phyloP scores from a whole-genome alignment of 83 land plant genomes.

The Thuja plicata region DNA sequence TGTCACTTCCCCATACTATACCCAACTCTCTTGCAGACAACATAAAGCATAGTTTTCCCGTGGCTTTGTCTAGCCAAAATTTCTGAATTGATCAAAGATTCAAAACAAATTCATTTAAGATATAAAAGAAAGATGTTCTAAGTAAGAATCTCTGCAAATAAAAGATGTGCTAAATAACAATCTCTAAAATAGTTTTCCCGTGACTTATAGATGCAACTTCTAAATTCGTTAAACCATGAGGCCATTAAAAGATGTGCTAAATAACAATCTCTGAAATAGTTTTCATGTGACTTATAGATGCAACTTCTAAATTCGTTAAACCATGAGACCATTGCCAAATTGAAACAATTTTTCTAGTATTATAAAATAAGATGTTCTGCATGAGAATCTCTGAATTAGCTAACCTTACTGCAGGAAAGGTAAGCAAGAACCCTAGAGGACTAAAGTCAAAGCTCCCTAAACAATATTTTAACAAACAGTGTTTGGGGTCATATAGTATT shows the following conservation, averaged over 20 bases:
- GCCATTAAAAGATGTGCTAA: background rate
- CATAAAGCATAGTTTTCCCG: background rate
- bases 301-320: too few relatives aligned
- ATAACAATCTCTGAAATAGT: too few relatives aligned
- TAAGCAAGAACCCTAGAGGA: background rate
- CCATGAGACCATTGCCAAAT: background rate
- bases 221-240: background rate
- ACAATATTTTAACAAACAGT: too few relatives aligned
- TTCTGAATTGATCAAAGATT: background rate
- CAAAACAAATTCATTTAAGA: background rate
- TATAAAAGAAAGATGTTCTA: background rate
- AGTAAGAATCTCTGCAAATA: too few relatives aligned
- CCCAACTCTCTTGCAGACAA: slow-evolving; percentile 2
- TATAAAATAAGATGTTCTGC: background rate
- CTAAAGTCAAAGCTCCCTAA: background rate
- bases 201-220: too few relatives aligned
- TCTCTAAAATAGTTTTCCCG: background rate
- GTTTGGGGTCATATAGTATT: too few relatives aligned
- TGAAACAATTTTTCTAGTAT: background rate
- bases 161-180: background rate
- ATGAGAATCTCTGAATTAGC: background rate
- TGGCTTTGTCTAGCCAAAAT: background rate
- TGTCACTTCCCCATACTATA: background rate
- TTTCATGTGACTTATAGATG: too few relatives aligned
- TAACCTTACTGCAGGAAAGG: background rate